Base-by-base conservation (phyloP, 805 yeast species). In the Candida namnaoensis region DNA sequence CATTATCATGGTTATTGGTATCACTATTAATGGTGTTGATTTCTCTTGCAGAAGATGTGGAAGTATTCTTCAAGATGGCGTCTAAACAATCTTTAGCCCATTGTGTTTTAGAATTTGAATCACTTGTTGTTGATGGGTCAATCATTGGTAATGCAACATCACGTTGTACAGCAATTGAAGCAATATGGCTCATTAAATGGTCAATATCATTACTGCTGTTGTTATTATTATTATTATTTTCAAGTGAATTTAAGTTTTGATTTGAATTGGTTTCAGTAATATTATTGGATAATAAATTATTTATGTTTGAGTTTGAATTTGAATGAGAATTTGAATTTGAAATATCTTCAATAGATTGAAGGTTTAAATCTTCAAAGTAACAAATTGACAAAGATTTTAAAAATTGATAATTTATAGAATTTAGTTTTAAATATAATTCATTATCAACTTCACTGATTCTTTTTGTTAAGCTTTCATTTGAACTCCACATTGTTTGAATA, bases 81-180 rank as follows among this genome's bases (percentile, higher is more conserved):
- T 53, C 56, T 3, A 56, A 30, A 35, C 58, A 56, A 7, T 44
- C 42, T 42, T 53, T 53, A 1, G 57, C 53, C 60, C 60, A 56
- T 41, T 47, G 40, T 1, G 42, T 35, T 38, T 48, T 47, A 0
- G 44, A 35, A 9, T 41, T 23, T 13, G 23, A n/a, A 5, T 27
- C 40, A 5, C 47, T 47, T 5, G 49, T 24, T 26, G 10, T 26
- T 27, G 23, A 9, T 23, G 58, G 57, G 4, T 26, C 10, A 7
- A 26, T 8, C 3, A 48, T 38, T 4, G 60, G 60, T 8, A 54
- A 36, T 1, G 36, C 4, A 4, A 54, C 41, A 35, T 49, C 49
- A 38, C 50, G 48, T 35, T 56, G 58, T 3, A 52, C 60, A 0
- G 58, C 57, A 36, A 35, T 15, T 1, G 60, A 52, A 1, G 51